Evolutionary conservation across 768 basidiomycete species (phyloP).

Genomic region (Hebeloma cylindrosporum): DNA sequence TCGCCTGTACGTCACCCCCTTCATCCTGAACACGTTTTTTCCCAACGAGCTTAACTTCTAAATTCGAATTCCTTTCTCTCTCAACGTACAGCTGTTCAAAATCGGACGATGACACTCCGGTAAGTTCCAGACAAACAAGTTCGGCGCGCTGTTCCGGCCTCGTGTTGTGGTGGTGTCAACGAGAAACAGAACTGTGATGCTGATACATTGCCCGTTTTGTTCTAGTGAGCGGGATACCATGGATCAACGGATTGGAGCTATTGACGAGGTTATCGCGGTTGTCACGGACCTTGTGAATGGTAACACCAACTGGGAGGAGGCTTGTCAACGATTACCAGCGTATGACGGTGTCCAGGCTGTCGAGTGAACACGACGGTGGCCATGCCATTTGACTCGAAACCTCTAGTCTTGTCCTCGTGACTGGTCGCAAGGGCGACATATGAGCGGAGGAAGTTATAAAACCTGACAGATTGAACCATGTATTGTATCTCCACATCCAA

Average conservation of each 20-base stretch:
- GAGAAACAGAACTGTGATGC: constrained; percentile 7
- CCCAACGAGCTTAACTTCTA: too few relatives aligned
- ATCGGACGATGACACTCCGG: constrained; percentile 93
- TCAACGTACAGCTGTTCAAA: constrained; percentile 68
- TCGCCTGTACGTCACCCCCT: constrained; percentile 58
- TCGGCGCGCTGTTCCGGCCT: too few relatives aligned
- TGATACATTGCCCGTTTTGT: constrained; percentile 4
- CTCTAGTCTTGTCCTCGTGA: too few relatives aligned
- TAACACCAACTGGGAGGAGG: constrained; percentile 73
- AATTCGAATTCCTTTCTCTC: neutral
- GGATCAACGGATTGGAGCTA: constrained; percentile 83
- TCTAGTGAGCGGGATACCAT: constrained; percentile 92
- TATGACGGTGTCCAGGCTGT: constrained; percentile 93
- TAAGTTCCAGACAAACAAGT: constrained; percentile 38
- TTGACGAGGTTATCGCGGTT: constrained; percentile 85
- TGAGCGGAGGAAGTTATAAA: too few relatives aligned
- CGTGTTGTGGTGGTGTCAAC: constrained; percentile 8
- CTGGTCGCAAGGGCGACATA: neutral
- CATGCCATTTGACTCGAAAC: too few relatives aligned
- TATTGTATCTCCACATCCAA: too few relatives aligned
- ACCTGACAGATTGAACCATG: too few relatives aligned
- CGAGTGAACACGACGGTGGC: too few relatives aligned
- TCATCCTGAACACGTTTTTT: too few relatives aligned
- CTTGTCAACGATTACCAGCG: constrained; percentile 63
- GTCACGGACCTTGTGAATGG: constrained; percentile 80